A percentile compares a stretch with the other conserved stretches of the same genome.
These are phyloP conservation scores for Podospora pseudopauciseta DNA, from an alignment of 495 filamentous ascomycete species.

Conservation along the genomic window DNA sequence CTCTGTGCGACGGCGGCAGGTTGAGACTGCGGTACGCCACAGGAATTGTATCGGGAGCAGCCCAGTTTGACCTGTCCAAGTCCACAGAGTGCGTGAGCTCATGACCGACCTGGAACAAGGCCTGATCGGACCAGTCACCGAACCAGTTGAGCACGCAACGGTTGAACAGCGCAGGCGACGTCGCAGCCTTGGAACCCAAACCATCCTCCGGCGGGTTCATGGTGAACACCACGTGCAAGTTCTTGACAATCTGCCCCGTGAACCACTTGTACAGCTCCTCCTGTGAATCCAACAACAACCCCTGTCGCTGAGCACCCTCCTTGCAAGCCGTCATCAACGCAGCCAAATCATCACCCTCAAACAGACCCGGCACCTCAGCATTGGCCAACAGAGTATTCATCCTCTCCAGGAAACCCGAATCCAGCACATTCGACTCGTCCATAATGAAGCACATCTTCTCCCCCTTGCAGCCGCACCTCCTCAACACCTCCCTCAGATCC, in stretches of 20 bases:
- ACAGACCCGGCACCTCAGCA: constrained; percentile 94
- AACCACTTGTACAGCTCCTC: constrained; percentile 99
- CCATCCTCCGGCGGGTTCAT: constrained; percentile 99
- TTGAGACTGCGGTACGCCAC: constrained; percentile 82
- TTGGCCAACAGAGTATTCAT: constrained; percentile 99
- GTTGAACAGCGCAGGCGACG: constrained; percentile 96
- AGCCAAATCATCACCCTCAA: constrained; percentile 94
- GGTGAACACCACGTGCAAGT: constrained; percentile 97
- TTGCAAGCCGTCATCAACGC: constrained; percentile 98
- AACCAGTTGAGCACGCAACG: constrained; percentile 99
- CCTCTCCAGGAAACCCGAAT: constrained; percentile 95
- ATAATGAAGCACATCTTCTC: constrained; percentile 99
- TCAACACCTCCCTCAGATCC: constrained; percentile 87
- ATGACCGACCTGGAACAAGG: constrained; percentile 93
- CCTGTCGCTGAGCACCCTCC: constrained; percentile 95
- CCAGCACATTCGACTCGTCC: constrained; percentile 97
- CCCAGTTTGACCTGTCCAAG: constrained; percentile 78
- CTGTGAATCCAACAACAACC: constrained; percentile 88
- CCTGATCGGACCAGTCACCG: constrained; percentile 98
- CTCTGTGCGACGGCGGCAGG: constrained; percentile 83
- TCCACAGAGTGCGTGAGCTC: constrained; percentile 95
- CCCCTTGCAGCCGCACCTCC: constrained; percentile 91
- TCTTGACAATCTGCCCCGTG: constrained; percentile 97
- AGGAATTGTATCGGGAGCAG: constrained; percentile 85
- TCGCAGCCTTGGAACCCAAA: constrained; percentile 90